These are phyloP conservation scores for Pythium apleroticum DNA, from an alignment of 352 stramenopile genomes.

Conservation along the genomic window DNA sequence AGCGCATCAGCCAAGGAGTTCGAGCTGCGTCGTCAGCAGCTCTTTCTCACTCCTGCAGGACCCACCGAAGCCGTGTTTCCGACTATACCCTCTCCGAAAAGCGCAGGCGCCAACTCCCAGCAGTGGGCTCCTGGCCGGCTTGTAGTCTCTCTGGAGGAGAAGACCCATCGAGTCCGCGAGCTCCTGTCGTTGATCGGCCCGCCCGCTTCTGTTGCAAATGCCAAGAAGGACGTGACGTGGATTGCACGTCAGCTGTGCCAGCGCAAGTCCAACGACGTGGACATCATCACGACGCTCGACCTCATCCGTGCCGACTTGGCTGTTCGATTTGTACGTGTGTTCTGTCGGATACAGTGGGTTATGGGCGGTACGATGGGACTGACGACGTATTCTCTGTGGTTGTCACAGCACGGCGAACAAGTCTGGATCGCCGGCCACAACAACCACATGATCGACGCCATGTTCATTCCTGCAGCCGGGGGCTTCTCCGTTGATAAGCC, in stretches of 20 bases:
- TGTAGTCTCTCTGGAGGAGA: slow-evolving; percentile 13
- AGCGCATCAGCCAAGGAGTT: slow-evolving; percentile 48
- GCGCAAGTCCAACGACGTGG: slow-evolving; percentile 38
- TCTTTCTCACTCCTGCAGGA: slow-evolving; percentile 35
- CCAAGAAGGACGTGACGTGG: slow-evolving; percentile 47
- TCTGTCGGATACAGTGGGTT: neutral
- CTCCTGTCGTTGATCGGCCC: slow-evolving; percentile 28
- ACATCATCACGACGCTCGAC: slow-evolving; percentile 72
- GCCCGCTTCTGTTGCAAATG: slow-evolving; percentile 6
- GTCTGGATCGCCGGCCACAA: slow-evolving; percentile 71
- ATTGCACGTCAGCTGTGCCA: slow-evolving; percentile 54
- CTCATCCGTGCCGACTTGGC: slow-evolving; percentile 82
- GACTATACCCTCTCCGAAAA: neutral
- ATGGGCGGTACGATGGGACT: neutral
- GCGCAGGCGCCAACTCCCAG: slow-evolving; percentile 9
- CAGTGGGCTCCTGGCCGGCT: slow-evolving; percentile 14
- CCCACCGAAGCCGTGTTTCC: neutral
- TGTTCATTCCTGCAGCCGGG: slow-evolving; percentile 65
- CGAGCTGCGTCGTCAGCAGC: slow-evolving; percentile 42
- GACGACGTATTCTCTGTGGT: slow-evolving; percentile 1
- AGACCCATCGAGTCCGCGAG: slow-evolving; percentile 21
- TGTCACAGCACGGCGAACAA: slow-evolving; percentile 70
- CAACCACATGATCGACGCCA: slow-evolving; percentile 71
- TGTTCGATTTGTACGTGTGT: slow-evolving; percentile 64
- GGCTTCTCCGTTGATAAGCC: slow-evolving; percentile 37